Evolutionary conservation across 371 early-diverging fungal species (phyloP).

Genomic region (Mortierella sp.): DNA sequence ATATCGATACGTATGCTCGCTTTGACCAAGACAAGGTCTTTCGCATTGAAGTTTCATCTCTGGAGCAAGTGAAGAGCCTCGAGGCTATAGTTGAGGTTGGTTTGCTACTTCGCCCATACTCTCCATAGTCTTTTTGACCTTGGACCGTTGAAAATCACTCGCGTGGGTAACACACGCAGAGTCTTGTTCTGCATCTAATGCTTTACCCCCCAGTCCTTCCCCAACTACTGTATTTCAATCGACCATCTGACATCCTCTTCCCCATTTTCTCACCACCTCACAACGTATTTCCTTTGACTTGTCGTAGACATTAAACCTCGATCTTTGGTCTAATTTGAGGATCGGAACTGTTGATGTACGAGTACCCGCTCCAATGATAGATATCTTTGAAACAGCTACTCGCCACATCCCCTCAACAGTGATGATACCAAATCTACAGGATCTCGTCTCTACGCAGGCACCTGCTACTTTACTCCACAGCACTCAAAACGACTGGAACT

Average conservation of each 20-base stretch:
- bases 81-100: conserved; percentile 40
- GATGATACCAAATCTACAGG: conserved; percentile 52
- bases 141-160: background rate
- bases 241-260: too few species aligned
- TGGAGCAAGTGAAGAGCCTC: conserved; percentile 32
- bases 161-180: background rate
- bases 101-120: background rate
- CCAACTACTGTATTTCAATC: too few species aligned
- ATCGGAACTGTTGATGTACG: conserved; percentile 52
- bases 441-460: conserved; percentile 34
- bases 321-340: conserved; percentile 50
- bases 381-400: conserved; percentile 5
- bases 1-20: conserved; percentile 31
- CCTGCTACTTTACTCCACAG: conserved; percentile 5
- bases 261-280: background rate
- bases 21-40: conserved; percentile 44
- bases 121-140: background rate
- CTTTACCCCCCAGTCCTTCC: too few species aligned
- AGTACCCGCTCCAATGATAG: conserved; percentile 22
- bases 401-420: conserved; percentile 27
- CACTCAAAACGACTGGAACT: conserved; percentile 26
- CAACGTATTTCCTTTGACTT: background rate
- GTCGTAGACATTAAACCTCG: conserved; percentile 39
- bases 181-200: background rate
- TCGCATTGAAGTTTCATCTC: conserved; percentile 37